A percentile compares a stretch with the other conserved stretches of the same genome.
Evolutionary conservation across 768 basidiomycete species (phyloP).

Genomic region (Pisolithus marmoratus): DNA sequence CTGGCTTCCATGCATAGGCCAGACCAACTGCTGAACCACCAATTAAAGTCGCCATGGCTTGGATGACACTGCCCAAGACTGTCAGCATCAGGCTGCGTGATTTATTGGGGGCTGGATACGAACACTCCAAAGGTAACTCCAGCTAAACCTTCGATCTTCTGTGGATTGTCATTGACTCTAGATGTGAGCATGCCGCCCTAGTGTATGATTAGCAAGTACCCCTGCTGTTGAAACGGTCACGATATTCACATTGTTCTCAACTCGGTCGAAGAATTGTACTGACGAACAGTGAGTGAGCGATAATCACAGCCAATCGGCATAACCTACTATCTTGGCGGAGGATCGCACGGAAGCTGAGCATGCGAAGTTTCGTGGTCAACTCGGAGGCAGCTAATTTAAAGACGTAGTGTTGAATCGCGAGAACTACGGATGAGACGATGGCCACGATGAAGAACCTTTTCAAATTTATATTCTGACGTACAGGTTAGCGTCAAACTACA

Average conservation of each 20-base stretch:
- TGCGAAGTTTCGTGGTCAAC: conserved; percentile 67
- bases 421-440: conserved; percentile 55
- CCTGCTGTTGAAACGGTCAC: background rate
- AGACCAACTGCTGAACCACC: conserved; percentile 75
- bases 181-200: conserved; percentile 80
- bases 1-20: conserved; percentile 69
- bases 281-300: background rate
- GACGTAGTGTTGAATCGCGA: conserved; percentile 64
- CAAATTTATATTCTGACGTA: conserved; percentile 2
- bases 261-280: conserved; percentile 88
- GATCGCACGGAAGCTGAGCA: conserved; percentile 70
- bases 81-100: background rate
- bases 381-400: conserved; percentile 65
- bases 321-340: conserved; percentile 78
- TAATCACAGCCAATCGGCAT: background rate
- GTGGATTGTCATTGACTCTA: conserved; percentile 76
- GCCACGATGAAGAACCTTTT: conserved; percentile 75
- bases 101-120: conserved; percentile 18
- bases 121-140: conserved; percentile 82
- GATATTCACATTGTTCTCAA: conserved; percentile 62
- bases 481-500: conserved; percentile 8
- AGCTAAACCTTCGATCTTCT: conserved; percentile 84
- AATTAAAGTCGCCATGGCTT: conserved; percentile 63
- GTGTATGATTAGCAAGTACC: background rate
- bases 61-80: conserved; percentile 56